These are phyloP conservation scores for Tetragonia tetragonoides DNA, from an alignment of 148 eudicot species.

Conservation along the genomic window DNA sequence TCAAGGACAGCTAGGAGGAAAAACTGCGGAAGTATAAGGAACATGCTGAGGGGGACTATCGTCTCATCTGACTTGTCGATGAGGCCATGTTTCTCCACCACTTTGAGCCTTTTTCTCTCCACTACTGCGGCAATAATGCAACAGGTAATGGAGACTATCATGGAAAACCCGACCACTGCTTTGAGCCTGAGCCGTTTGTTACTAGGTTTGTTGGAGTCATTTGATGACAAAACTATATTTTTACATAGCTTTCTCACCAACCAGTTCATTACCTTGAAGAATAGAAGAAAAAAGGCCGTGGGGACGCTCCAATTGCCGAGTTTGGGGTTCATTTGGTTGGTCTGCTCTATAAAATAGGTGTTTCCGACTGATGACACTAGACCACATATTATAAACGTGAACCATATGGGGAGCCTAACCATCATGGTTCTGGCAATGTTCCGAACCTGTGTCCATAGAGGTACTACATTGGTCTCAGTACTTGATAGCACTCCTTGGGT, in stretches of 20 bases:
- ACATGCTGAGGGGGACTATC: conserved; percentile 26
- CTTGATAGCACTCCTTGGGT: not conserved
- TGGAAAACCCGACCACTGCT: conserved; percentile 15
- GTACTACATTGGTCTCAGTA: too few species aligned
- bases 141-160: conserved; percentile 26
- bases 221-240: too few species aligned
- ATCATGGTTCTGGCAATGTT: conserved; percentile 25
- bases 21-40: conserved; percentile 32
- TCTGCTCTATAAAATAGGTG: conserved; percentile 41
- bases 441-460: not conserved
- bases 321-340: conserved; percentile 24
- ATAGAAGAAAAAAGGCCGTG: conserved; percentile 14
- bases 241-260: not conserved
- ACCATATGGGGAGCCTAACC: conserved; percentile 35
- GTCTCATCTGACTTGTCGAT: conserved; percentile 23
- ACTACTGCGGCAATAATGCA: conserved; percentile 37
- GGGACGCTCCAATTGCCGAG: conserved; percentile 24
- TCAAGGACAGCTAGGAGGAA: conserved; percentile 22
- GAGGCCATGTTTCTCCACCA: conserved; percentile 20
- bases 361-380: conserved; percentile 33
- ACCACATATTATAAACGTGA: conserved; percentile 32
- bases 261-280: not conserved
- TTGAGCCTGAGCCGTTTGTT: not conserved
- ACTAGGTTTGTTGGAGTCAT: too few species aligned
- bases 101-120: conserved; percentile 23